Percentiles rank a stretch among this genome's conserved stretches.
These are phyloP conservation scores for Boletus tylopilopsis DNA, from an alignment of 768 basidiomycete species.

Conservation along the genomic window DNA sequence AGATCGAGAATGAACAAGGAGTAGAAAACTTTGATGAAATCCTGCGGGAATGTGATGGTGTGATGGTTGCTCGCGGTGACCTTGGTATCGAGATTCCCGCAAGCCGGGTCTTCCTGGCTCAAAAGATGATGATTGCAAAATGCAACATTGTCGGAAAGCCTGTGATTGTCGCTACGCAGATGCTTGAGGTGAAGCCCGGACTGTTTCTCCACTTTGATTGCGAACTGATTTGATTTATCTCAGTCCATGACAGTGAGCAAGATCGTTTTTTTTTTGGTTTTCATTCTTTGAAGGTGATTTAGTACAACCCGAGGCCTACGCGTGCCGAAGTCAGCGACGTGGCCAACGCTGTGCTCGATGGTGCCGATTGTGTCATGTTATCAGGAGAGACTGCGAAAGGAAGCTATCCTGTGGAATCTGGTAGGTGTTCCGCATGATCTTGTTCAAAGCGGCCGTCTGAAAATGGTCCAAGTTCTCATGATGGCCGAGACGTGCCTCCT, in stretches of 20 bases:
- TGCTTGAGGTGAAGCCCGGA: conserved; percentile 77
- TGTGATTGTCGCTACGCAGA: conserved; percentile 97
- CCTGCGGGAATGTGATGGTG: conserved; percentile 90
- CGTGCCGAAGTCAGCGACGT: conserved; percentile 99
- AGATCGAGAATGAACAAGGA: conserved; percentile 99
- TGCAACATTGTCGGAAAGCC: conserved; percentile 98
- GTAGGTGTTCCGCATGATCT: conserved; percentile 38
- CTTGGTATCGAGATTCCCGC: conserved; percentile 99
- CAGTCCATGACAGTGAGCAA: conserved; percentile 87
- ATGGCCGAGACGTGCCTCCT: conserved; percentile 99
- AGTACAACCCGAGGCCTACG: conserved; percentile 98
- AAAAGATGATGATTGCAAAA: conserved; percentile 99
- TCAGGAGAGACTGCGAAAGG: conserved; percentile 99
- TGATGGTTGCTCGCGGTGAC: conserved; percentile 99
- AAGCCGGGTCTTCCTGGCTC: conserved; percentile 96
- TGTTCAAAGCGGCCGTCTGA: conserved; percentile 2
- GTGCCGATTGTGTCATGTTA: conserved; percentile 99
- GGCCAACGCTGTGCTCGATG: conserved; percentile 98
- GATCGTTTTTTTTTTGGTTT: not conserved
- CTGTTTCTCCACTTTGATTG: not conserved
- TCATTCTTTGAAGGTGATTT: conserved; percentile 9
- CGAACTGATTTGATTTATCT: conserved; percentile 11
- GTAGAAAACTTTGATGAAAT: conserved; percentile 99
- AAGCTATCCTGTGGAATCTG: conserved; percentile 91
- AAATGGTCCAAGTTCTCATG: conserved; percentile 71